These are phyloP conservation scores for Ceratocystis diversiconidia DNA, from an alignment of 2,329 filamentous ascomycete genomes.

Conservation along the genomic window DNA sequence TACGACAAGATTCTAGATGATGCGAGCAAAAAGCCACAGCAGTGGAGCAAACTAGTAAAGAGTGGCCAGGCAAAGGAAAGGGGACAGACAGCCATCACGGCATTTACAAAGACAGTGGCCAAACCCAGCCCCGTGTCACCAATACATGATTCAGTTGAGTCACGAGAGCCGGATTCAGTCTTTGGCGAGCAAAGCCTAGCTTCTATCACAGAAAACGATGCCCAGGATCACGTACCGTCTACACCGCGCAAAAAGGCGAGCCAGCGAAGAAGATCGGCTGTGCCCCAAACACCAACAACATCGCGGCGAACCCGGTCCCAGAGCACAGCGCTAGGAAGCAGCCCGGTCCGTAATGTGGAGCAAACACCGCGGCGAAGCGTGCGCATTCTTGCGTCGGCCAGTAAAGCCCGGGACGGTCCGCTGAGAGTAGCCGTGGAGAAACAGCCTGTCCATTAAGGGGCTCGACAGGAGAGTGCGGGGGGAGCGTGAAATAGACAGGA, in stretches of 20 bases:
- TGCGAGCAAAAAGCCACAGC: not conserved
- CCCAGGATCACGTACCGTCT: not conserved
- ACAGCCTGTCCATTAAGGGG: not conserved
- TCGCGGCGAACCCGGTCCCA: not conserved
- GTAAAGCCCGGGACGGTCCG: not conserved
- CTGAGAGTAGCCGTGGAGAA: not conserved
- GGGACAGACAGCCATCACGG: slow-evolving; percentile 38
- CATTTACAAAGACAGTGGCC: slow-evolving; percentile 25
- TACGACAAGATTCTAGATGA: slow-evolving; percentile 28
- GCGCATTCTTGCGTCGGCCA: not conserved
- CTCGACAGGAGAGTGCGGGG: not conserved
- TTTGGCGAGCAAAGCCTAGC: not conserved
- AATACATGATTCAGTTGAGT: too few relatives aligned
- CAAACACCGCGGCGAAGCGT: not conserved
- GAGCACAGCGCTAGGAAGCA: not conserved
- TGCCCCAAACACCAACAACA: not conserved
- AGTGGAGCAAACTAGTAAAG: slow-evolving; percentile 16
- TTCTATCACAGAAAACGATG: too few relatives aligned
- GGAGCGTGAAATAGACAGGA: not conserved
- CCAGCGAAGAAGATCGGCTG: not conserved
- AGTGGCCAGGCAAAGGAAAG: slow-evolving; percentile 30
- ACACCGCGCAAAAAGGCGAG: not conserved
- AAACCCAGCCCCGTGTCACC: not conserved
- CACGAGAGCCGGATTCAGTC: not conserved
- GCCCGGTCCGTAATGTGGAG: not conserved